phyloP scores from a whole-genome alignment of 176 grass and related monocot species.

The Chloris gayana region DNA sequence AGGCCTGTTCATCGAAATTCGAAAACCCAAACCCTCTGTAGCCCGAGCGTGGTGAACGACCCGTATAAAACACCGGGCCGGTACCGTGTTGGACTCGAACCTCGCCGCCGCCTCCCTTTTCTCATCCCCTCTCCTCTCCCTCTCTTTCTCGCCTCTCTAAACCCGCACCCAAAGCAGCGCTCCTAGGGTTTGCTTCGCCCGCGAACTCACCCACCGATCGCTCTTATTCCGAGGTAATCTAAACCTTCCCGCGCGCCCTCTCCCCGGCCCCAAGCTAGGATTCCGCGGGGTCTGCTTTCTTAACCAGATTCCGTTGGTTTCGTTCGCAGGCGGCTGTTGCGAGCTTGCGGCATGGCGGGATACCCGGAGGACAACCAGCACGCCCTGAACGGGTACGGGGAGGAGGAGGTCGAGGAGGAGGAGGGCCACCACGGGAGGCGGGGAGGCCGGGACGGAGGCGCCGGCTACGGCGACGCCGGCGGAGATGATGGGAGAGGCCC shows the following conservation, averaged over 20 bases:
- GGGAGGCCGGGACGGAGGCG: slow-evolving; percentile 38
- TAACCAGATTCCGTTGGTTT: slow-evolving; percentile 28
- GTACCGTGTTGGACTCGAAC: slow-evolving; percentile 26
- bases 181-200: slow-evolving; percentile 50
- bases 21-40: slow-evolving; percentile 7
- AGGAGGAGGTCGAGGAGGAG: slow-evolving; percentile 61
- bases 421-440: slow-evolving; percentile 44
- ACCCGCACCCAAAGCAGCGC: slow-evolving; percentile 41
- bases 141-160: background rate
- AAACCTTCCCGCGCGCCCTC: background rate
- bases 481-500: slow-evolving; percentile 52
- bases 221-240: slow-evolving; percentile 40
- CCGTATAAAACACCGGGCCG: background rate
- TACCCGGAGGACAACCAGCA: slow-evolving; percentile 63
- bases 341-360: slow-evolving; percentile 46
- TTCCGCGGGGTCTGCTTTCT: background rate
- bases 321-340: slow-evolving; percentile 21
- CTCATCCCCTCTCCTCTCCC: background rate
- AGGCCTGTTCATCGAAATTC: background rate
- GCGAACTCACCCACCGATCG: slow-evolving; percentile 19
- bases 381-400: slow-evolving; percentile 55
- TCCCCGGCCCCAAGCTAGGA: slow-evolving; percentile 28
- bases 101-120: slow-evolving; percentile 33
- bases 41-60: background rate
- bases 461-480: slow-evolving; percentile 22